A percentile compares a stretch with the other conserved stretches of the same genome.
These are phyloP conservation scores for Millerozyma acaciae DNA, from an alignment of 805 yeast species.

Conservation along the genomic window DNA sequence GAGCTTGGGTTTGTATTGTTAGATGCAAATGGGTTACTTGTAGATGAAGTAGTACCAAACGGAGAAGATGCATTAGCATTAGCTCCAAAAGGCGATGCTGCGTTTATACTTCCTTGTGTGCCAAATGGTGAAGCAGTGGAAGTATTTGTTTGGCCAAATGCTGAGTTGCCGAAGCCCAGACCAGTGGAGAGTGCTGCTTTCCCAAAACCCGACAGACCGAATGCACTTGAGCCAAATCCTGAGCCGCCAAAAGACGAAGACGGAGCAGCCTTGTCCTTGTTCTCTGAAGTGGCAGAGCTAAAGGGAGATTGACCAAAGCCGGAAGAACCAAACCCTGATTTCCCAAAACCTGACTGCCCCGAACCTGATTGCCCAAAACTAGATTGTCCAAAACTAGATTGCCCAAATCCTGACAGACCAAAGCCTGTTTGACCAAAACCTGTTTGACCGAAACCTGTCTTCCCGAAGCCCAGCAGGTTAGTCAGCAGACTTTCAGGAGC, in stretches of 20 bases:
- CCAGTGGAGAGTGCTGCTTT: constrained; percentile 3
- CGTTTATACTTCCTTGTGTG: neutral
- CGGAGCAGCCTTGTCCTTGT: neutral
- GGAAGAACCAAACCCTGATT: constrained; percentile 13
- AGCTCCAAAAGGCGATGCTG: constrained; percentile 1
- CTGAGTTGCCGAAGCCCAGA: constrained; percentile 6
- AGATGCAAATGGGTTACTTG: too few relatives aligned
- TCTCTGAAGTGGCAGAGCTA: neutral
- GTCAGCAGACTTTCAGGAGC: neutral
- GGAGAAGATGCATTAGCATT: neutral
- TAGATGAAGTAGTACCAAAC: constrained; percentile 3
- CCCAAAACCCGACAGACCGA: constrained; percentile 3
- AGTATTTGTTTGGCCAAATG: neutral
- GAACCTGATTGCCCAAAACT: neutral
- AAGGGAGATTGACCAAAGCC: constrained; percentile 9
- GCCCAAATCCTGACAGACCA: neutral
- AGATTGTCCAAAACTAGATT: constrained; percentile 1
- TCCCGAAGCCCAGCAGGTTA: neutral
- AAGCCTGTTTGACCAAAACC: constrained; percentile 1
- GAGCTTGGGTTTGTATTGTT: constrained; percentile 5
- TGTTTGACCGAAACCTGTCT: neutral
- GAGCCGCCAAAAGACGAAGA: constrained; percentile 7
- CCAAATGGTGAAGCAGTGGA: constrained; percentile 3
- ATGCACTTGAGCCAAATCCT: constrained; percentile 6
- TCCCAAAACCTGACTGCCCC: constrained; percentile 7